Evolutionary conservation across 1,139 yeast genomes (phyloP).

Genomic region (Nakaseomyces bracarensis): DNA sequence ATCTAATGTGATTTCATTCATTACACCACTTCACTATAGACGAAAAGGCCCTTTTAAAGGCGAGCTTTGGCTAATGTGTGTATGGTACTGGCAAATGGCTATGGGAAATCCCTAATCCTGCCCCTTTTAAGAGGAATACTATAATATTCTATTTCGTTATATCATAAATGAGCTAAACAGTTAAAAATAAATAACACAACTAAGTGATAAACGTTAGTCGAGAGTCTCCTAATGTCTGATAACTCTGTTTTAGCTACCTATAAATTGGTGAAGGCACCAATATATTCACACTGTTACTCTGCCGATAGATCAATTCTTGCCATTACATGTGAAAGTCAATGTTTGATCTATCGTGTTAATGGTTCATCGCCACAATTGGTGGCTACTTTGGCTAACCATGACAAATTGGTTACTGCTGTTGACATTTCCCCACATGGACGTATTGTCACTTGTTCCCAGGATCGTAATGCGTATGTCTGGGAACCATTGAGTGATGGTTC

Average conservation of each 20-base stretch:
- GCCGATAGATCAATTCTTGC: conserved; percentile 64
- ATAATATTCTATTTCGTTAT: too few species aligned
- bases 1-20: too few species aligned
- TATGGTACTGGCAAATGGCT: too few species aligned
- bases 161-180: too few species aligned
- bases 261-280: conserved; percentile 74
- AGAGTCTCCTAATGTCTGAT: conserved; percentile 33
- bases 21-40: too few species aligned
- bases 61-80: too few species aligned
- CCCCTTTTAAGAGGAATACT: too few species aligned
- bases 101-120: too few species aligned
- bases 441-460: conserved; percentile 95
- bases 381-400: conserved; percentile 72
- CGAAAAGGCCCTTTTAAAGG: too few species aligned
- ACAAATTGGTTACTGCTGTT: conserved; percentile 88
- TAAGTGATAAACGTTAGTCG: conserved; percentile 20
- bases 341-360: conserved; percentile 62
- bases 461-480: conserved; percentile 97
- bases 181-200: too few species aligned
- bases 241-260: conserved; percentile 33
- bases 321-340: conserved; percentile 67
- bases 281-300: conserved; percentile 85
- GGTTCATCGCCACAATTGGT: conserved; percentile 37
- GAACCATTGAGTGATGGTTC: conserved; percentile 56
- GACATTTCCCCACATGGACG: conserved; percentile 86